Base-by-base conservation (phyloP, 768 basidiomycete genomes). In the Termitomyces sp. region DNA sequence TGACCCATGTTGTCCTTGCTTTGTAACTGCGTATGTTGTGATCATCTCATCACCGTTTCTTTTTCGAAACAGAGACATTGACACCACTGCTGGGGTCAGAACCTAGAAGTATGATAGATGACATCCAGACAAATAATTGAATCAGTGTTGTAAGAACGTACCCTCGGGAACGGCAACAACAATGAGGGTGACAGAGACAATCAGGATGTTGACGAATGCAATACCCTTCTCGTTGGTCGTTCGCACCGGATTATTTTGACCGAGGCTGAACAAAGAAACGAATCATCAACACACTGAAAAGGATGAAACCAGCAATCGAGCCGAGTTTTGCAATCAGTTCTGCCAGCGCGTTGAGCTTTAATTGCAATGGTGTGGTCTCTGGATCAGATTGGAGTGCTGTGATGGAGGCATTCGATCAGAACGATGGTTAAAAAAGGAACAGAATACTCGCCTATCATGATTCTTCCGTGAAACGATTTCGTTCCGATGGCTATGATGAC, bases 321-420 rank as follows among this genome's bases (percentile, higher is more conserved):
- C 95, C 97, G 32, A 92, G 72, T 70, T 95, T 96, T 44, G 95
- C 97, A 66, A 99, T 98, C 30, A 94, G 77, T 64, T 98, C 95
- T 16, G 97, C 97, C 20, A 99, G 82, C 28, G 76, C 68, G 69
- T 99, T 99, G 63, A 99, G 77, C 72, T 99, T 98, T 69, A 90
- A 71, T 69, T 99, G 97, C 12, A 98, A 79, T 0, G n/a, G n/a
- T n/a, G n/a, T n/a, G n/a, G n/a, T n/a, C n/a, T n/a, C n/a, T n/a
- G n/a, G n/a, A n/a, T n/a, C n/a, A n/a, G n/a, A n/a, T n/a, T n/a
- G n/a, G n/a, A n/a, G n/a, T n/a, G n/a, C n/a, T n/a, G n/a, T n/a
- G n/a, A n/a, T n/a, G n/a, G n/a, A n/a, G n/a, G n/a, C n/a, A n/a
- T n/a, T n/a, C n/a, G n/a, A n/a, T n/a, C n/a, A n/a, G n/a, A n/a